Evolutionary conservation across 805 yeast genomes (phyloP).

Genomic region (Cyberlindnera euphorbiiphila): DNA sequence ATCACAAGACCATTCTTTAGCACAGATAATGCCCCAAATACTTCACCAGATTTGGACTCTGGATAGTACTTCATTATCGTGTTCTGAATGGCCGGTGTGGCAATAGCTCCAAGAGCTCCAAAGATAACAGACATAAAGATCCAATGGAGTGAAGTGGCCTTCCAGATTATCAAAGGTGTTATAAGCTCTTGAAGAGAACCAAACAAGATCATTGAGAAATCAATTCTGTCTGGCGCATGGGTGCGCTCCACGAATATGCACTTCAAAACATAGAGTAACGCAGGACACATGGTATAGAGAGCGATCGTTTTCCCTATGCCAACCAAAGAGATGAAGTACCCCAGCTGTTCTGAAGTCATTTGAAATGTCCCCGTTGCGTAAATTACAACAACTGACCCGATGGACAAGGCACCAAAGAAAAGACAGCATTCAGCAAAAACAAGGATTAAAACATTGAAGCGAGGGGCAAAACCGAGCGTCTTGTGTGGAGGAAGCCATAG

Average conservation of each 20-base stretch:
- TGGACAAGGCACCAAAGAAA: constrained; percentile 37
- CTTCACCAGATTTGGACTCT: constrained; percentile 59
- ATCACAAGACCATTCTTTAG: constrained; percentile 48
- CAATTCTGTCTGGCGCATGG: constrained; percentile 50
- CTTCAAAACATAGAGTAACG: constrained; percentile 36
- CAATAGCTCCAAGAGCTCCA: constrained; percentile 42
- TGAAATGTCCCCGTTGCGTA: constrained; percentile 50
- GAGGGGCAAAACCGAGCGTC: constrained; percentile 31
- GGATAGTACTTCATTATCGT: constrained; percentile 59
- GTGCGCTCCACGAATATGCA: constrained; percentile 33
- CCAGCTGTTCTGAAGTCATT: constrained; percentile 54
- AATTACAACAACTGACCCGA: constrained; percentile 41
- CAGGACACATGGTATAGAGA: constrained; percentile 50
- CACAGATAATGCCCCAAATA: constrained; percentile 67
- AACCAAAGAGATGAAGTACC: constrained; percentile 49
- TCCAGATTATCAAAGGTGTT: constrained; percentile 34
- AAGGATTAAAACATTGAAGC: constrained; percentile 47
- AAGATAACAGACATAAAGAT: constrained; percentile 6
- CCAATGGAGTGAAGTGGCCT: constrained; percentile 26
- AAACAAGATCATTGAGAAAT: constrained; percentile 35
- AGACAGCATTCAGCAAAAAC: constrained; percentile 43
- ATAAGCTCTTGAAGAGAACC: constrained; percentile 35
- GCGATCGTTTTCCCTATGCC: constrained; percentile 48
- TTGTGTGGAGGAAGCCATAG: constrained; percentile 48
- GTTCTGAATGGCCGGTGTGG: constrained; percentile 57